Evolutionary conservation across 768 basidiomycete genomes (phyloP), one percentile per base, ranked within the genome.

Genomic region (Coprinellus micaceus): DNA sequence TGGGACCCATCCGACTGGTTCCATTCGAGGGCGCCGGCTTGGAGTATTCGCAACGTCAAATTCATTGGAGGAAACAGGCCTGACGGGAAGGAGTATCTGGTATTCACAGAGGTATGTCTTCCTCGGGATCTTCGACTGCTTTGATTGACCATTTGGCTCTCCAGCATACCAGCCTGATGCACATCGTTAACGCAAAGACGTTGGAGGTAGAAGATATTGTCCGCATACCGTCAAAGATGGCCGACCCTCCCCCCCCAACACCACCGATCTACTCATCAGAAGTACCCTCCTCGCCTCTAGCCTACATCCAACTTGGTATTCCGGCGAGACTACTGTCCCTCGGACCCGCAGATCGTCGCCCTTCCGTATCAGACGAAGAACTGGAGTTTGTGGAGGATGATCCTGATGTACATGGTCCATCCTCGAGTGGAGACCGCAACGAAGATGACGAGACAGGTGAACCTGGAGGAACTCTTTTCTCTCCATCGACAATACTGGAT

Each of bases 1-100:
- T 59, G 59, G 53, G 61, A 62, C 30, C 61, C 61, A 15, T 59
- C 61, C 2, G 56, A 62, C 21, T 62, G 61, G 61, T 59, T 57
- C 7, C 44, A 44, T 30, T 58, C 55, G 4, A 57, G 50, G 22
- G 61, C 61, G 6, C 61, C 61, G 12, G 52, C 58, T 9, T 62
- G 58, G 49, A 62, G 61, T 30, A 56, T 62, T 5, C 58, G 61
- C 12, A 62, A 48, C 43, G 49, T 62, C 43, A 62, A 62, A 24
- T 62, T 60, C 36, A 49, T 59, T 19, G 56, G 61, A 11, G 61
- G 61, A 13, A 49, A 57, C 43, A 41, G 39, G 15, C 54, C 46
- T 17, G 61, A 58, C 17, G 50, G 51, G 51, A 62, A 62, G 29
- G 61, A 62, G 40, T 52, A 46, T 12, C 46, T 62, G 49, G 54